Base-by-base conservation (phyloP, 2,329 filamentous ascomycete species). In the Chaetomiaceae sp. region DNA sequence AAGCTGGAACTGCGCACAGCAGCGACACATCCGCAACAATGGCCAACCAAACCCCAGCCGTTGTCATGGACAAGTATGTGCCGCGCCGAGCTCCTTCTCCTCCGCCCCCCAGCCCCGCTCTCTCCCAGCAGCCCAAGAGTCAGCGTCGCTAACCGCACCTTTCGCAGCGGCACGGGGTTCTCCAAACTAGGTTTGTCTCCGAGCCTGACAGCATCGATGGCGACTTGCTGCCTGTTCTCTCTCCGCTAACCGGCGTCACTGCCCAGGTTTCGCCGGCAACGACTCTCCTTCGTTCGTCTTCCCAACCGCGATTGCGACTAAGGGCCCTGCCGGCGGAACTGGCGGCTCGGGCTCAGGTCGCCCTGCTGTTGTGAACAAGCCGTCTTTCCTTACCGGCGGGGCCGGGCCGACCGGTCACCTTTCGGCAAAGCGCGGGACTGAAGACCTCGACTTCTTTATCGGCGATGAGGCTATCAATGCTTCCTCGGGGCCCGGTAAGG, bases 41-140 rank as follows among this genome's bases (percentile, higher is more conserved):
- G 93, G 91, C 93, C 66, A 86, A 86, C 74, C 91, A 97, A 82
- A 97, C 93, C 67, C 93, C 93, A 63, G 93, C 93, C 87, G 93
- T 98, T 96, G 93, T 98, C 88, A 98, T 98, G 91, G 93, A 98
- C 93, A 98, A 98, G 93, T 79, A 62, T 52, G 67, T 62, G 56
- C 60, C 62, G 54, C 62, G 10, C 26, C 38, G 26, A 39, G 24
- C 60, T 62, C 60, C 59, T 64, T 48, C 39, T 33, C 51, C 59
- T 64, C 48, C 39, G 33, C 51, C 52, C 24, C 44, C 45, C 37
- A 48, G 42, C 50, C 53, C 58, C 60, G 48, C 51, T 56, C 53
- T 47, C 41, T 40, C 43, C 22, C 22, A 9, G 50, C 38, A 45
- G 48, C 52, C 42, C 43, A 26, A 36, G 44, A 19, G 22, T 11